These are phyloP conservation scores for Coemansia sp. DNA, from an alignment of 192 early-diverging fungal species.

Conservation along the genomic window DNA sequence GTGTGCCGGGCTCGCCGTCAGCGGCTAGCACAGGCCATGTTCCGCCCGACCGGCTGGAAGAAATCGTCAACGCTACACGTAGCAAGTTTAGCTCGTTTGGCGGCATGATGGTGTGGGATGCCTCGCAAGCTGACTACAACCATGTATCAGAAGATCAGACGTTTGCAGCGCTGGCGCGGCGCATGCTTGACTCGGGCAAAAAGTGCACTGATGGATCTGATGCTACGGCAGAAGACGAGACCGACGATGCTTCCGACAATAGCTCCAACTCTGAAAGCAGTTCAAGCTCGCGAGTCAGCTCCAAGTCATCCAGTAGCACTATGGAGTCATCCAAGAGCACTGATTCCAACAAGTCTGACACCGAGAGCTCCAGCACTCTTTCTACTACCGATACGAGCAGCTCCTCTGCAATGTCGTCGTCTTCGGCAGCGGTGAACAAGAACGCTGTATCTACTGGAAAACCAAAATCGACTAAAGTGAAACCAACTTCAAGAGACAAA, in stretches of 20 bases:
- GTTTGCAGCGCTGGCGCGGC: slow-evolving; percentile 27
- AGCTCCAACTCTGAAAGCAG: not conserved
- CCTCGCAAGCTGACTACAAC: slow-evolving; percentile 63
- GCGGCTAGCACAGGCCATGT: slow-evolving; percentile 65
- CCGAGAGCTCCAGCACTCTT: no score
- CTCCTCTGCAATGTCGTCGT: not conserved
- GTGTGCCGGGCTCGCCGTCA: slow-evolving; percentile 59
- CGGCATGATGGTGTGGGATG: slow-evolving; percentile 77
- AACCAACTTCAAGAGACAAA: not conserved
- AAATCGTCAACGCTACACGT: slow-evolving; percentile 54
- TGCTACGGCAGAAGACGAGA: not conserved
- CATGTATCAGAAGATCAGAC: slow-evolving; percentile 12
- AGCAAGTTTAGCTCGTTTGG: slow-evolving; percentile 61
- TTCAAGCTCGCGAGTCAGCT: not conserved
- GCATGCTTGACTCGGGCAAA: slow-evolving; percentile 32
- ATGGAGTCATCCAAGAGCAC: not conserved
- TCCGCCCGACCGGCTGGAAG: slow-evolving; percentile 43
- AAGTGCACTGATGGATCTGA: slow-evolving; percentile 37
- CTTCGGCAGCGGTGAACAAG: not conserved
- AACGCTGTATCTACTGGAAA: not conserved
- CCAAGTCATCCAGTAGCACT: not conserved
- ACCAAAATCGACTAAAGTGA: not conserved
- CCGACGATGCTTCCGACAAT: not conserved
- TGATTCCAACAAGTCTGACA: not conserved
- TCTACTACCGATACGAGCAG: no score